Evolutionary conservation across 1,284 basidiomycete species (phyloP).

Genomic region (Cryptococcus amylolentus): DNA sequence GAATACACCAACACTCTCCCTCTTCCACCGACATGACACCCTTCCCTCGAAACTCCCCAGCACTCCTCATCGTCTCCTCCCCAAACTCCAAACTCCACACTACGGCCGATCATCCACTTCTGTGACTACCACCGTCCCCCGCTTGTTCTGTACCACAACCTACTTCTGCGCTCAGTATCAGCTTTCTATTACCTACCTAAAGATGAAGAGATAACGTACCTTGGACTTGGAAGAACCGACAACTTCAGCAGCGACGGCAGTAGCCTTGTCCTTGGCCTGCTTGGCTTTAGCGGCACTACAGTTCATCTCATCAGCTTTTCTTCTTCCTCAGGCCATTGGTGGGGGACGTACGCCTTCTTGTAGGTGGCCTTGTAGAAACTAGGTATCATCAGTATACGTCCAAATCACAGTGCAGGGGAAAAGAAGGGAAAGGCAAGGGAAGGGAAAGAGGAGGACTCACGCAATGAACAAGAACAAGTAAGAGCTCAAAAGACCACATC

Average conservation of each 20-base stretch:
- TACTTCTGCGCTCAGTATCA: constrained; percentile 28
- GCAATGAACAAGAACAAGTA: constrained; percentile 86
- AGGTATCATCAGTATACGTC: constrained; percentile 2
- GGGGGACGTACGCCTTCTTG: constrained; percentile 39
- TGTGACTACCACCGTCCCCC: constrained; percentile 31
- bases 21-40: too few relatives aligned
- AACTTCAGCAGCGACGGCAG: constrained; percentile 21
- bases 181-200: neutral
- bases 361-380: constrained; percentile 52
- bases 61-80: neutral
- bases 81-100: neutral
- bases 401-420: too few relatives aligned
- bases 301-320: too few relatives aligned
- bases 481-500: constrained; percentile 79
- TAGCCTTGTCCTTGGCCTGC: constrained; percentile 24
- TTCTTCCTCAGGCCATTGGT: too few relatives aligned
- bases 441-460: constrained; percentile 24
- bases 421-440: neutral
- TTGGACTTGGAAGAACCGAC: constrained; percentile 33
- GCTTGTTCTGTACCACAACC: constrained; percentile 29
- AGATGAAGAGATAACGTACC: constrained; percentile 12
- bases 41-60: neutral
- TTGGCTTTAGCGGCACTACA: constrained; percentile 21
- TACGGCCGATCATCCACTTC: constrained; percentile 15
- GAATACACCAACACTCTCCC: neutral